Percentiles rank a stretch among this genome's conserved stretches.
Conservation (phyloP, 2,329 filamentous ascomycete genomes). For the Chlorencoelia australis region DNA sequence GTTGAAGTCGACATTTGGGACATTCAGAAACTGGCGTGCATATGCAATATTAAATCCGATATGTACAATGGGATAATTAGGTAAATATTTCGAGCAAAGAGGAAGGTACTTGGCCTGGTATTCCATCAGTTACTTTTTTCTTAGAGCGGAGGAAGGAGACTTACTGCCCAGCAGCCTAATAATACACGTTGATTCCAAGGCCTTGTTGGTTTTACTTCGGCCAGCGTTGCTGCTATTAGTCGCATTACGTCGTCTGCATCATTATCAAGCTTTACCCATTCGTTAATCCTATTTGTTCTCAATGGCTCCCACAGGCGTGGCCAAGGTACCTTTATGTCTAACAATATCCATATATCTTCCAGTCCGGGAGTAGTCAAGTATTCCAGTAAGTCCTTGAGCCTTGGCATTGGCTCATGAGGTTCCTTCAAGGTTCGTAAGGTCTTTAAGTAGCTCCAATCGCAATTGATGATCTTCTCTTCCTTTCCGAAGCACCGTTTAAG, state of each 20-base stretch:
- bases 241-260: slow-evolving; percentile 60
- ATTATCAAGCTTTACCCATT: slow-evolving; percentile 49
- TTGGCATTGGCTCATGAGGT: slow-evolving; percentile 63
- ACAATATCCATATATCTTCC: slow-evolving; percentile 65
- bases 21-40: slow-evolving; percentile 58
- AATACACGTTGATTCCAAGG: slow-evolving; percentile 68
- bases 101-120: slow-evolving; percentile 55
- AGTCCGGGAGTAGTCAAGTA: slow-evolving; percentile 56
- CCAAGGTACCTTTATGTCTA: slow-evolving; percentile 71
- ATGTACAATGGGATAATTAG: slow-evolving; percentile 52
- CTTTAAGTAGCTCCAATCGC: slow-evolving; percentile 64
- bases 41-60: slow-evolving; percentile 52
- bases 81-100: slow-evolving; percentile 50
- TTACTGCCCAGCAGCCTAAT: slow-evolving; percentile 72
- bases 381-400: slow-evolving; percentile 62
- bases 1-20: slow-evolving; percentile 67
- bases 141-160: slow-evolving; percentile 7
- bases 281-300: not conserved
- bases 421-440: slow-evolving; percentile 55
- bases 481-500: slow-evolving; percentile 75
- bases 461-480: slow-evolving; percentile 62
- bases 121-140: slow-evolving; percentile 6
- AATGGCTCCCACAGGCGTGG: not conserved
- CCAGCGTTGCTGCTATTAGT: slow-evolving; percentile 54
- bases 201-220: slow-evolving; percentile 36